Evolutionary conservation across 2,329 filamentous ascomycete genomes (phyloP).

Genomic region (Aureobasidium sp.): DNA sequence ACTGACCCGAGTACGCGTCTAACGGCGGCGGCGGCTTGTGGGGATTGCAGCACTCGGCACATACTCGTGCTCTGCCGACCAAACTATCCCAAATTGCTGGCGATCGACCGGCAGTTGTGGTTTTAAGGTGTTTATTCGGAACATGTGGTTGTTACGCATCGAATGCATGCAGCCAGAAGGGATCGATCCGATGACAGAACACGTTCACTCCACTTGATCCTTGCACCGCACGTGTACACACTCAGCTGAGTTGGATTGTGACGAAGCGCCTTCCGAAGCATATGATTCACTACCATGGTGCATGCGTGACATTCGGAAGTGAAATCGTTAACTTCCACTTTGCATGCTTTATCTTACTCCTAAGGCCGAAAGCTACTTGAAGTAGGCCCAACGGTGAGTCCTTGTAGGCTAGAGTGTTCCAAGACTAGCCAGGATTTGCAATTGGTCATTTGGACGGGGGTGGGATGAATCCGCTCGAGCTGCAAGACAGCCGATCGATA

Average conservation of each 20-base stretch:
- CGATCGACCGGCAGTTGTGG: constrained; percentile 10
- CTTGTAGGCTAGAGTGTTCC: background rate
- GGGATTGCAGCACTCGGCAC: constrained; percentile 7
- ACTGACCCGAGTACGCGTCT: background rate
- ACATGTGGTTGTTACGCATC: background rate
- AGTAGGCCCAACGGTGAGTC: background rate
- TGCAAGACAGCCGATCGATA: background rate
- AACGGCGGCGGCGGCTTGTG: background rate
- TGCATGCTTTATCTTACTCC: background rate
- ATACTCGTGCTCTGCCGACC: background rate
- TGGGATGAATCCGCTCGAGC: too few species aligned
- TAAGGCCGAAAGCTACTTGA: background rate
- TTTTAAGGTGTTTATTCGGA: constrained; percentile 11
- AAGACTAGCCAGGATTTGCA: background rate
- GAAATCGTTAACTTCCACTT: background rate
- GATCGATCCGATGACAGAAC: background rate
- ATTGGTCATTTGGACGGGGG: background rate
- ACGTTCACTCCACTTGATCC: background rate
- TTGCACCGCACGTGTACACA: background rate
- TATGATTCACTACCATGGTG: background rate
- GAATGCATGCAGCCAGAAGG: background rate
- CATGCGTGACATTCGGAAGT: background rate
- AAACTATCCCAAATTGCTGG: background rate
- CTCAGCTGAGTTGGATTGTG: background rate
- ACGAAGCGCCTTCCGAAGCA: background rate